These are phyloP conservation scores for Metschnikowia gelsemii DNA, from an alignment of 805 yeast genomes.

Conservation along the genomic window DNA sequence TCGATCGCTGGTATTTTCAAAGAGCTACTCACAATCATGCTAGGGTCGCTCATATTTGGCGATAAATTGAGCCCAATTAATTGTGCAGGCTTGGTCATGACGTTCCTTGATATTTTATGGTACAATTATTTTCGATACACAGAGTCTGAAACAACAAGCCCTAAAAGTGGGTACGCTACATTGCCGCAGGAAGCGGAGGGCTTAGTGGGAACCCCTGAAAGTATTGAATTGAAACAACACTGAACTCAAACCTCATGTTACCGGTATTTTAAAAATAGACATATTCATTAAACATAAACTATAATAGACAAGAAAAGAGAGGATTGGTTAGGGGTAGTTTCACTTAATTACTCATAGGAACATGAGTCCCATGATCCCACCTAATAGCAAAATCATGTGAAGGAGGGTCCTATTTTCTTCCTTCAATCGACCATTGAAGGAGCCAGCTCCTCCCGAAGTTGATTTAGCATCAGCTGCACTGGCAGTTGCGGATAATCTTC, in stretches of 20 bases:
- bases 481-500: slow-evolving; percentile 15
- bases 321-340: background rate
- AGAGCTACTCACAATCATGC: slow-evolving; percentile 79
- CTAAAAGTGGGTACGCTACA: slow-evolving; percentile 11
- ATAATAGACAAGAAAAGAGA: too few species aligned
- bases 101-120: slow-evolving; percentile 76
- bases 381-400: slow-evolving; percentile 5
- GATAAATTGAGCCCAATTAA: slow-evolving; percentile 71
- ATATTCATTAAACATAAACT: background rate
- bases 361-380: slow-evolving; percentile 11
- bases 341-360: background rate
- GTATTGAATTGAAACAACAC: slow-evolving; percentile 18
- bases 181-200: slow-evolving; percentile 13
- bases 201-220: slow-evolving; percentile 11
- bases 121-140: slow-evolving; percentile 67
- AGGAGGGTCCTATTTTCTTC: slow-evolving; percentile 1
- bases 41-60: slow-evolving; percentile 66
- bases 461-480: slow-evolving; percentile 22
- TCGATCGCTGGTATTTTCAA: slow-evolving; percentile 92
- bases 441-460: slow-evolving; percentile 13
- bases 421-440: background rate
- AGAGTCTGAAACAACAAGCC: slow-evolving; percentile 20
- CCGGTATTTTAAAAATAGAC: too few species aligned
- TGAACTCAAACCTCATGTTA: too few species aligned
- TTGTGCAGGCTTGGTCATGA: slow-evolving; percentile 68